Conservation (phyloP, 2,329 filamentous ascomycete genomes). For the Dactylellina drechsleri region DNA sequence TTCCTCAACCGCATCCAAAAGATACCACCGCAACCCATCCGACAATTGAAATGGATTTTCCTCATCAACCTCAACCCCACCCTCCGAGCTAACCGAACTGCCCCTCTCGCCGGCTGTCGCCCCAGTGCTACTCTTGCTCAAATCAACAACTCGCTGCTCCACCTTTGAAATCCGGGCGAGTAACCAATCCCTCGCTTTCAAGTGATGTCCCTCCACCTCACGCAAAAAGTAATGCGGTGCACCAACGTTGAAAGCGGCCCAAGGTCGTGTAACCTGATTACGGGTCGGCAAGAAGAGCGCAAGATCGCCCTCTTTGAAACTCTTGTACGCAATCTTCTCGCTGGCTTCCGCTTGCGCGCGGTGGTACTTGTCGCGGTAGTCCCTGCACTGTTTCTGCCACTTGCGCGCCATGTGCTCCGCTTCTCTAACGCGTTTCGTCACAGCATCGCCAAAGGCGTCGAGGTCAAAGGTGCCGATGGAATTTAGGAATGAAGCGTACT, state of each 20-base stretch:
- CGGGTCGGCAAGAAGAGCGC: conserved; percentile 93
- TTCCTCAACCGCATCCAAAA: conserved; percentile 92
- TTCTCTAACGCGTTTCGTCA: conserved; percentile 90
- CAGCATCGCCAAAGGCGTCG: conserved; percentile 82
- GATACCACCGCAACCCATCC: conserved; percentile 93
- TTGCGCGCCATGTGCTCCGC: conserved; percentile 92
- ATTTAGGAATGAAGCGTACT: conserved; percentile 78
- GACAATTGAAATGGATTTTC: conserved; percentile 98
- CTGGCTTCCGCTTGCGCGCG: conserved; percentile 83
- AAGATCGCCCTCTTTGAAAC: conserved; percentile 96
- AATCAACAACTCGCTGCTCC: conserved; percentile 90
- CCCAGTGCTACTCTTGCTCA: conserved; percentile 71
- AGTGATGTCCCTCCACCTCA: conserved; percentile 86
- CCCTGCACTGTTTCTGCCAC: conserved; percentile 86
- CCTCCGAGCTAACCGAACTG: conserved; percentile 68
- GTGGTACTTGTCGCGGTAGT: conserved; percentile 88
- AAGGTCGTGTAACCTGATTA: conserved; percentile 92
- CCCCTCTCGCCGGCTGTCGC: conserved; percentile 63
- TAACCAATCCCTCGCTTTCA: conserved; percentile 91
- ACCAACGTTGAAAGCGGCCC: conserved; percentile 98
- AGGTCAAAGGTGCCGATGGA: conserved; percentile 82
- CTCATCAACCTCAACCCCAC: conserved; percentile 64
- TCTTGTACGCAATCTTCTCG: conserved; percentile 93
- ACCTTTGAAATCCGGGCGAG: conserved; percentile 90
- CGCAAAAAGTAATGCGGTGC: conserved; percentile 97